Evolutionary conservation across 2,329 filamentous ascomycete genomes (phyloP), one percentile per base, ranked within the genome.

Genomic region (Aspergillus luchuensis): DNA sequence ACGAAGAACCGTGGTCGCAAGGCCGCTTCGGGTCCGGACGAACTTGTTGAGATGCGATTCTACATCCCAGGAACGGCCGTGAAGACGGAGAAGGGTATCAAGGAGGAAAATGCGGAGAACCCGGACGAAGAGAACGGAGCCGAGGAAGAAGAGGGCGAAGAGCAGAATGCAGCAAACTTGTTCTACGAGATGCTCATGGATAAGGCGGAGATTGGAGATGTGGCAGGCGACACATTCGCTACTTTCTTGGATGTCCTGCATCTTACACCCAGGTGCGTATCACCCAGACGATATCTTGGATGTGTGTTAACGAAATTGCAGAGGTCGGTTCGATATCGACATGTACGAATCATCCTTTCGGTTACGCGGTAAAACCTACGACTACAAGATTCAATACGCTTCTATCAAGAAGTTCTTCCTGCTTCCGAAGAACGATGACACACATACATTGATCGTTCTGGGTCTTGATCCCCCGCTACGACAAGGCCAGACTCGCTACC

Each of bases 361-460:
- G 64, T 85, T 99, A 63, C 94, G 95, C 67, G 95, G 95, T 72
- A 99, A 99, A 81, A 99, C 95, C 23, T 99, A 99, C 82, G 96
- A 99, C 81, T 99, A 99, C 87, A 99, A 99, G 85, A 98, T 99
- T 67, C 92, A 97, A 76, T 99, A 97, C 79, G 91, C 97, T 60
- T 88, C 89, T 53, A 92, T 98, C 80, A 99, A 99, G 84, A 98
- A 98, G 77, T 98, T 98, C 76, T 97, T 99, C 88, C 86, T 98
- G 30, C 87, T 99, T 5, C 95, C 95, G 51, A 99, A 99, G 81
- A 95, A 95, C n/a, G 95, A 99, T 76, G 95, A 99, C 68, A 87
- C 95, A 69, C 95, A 99, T 75, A 93, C 91, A 67, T 90, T 99
- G 81, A 91, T 99, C 66, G 94, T 92, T 65, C 89, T 99, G 66